Conservation (phyloP, 148 eudicot species). For the Silene latifolia region DNA sequence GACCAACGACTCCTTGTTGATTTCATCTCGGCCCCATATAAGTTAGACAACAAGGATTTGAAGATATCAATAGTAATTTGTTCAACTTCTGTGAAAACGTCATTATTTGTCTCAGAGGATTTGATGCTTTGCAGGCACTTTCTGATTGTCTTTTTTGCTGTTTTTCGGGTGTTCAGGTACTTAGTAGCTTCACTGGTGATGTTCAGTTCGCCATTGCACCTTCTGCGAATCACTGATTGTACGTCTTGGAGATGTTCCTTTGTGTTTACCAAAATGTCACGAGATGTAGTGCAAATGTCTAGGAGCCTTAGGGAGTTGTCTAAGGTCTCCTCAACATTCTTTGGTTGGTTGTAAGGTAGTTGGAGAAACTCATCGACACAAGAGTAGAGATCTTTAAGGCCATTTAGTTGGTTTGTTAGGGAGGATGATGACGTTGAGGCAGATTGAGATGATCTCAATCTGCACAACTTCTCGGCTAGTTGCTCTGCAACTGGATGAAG, state of each 20-base stretch:
- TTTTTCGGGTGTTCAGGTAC: conserved; percentile 23
- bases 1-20: conserved; percentile 14
- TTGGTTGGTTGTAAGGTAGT: conserved; percentile 18
- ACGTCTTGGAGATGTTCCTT: conserved; percentile 27
- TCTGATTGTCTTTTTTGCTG: conserved; percentile 20
- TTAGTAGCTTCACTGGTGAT: conserved; percentile 7
- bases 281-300: conserved; percentile 27
- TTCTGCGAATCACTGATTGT: conserved; percentile 34
- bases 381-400: conserved; percentile 33
- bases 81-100: conserved; percentile 4
- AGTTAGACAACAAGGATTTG: not conserved
- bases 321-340: conserved; percentile 18
- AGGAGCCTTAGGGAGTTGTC: conserved; percentile 37
- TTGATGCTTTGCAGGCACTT: conserved; percentile 24
- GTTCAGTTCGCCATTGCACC: conserved; percentile 24
- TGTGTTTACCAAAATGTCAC: conserved; percentile 21
- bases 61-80: conserved; percentile 2
- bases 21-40: not conserved
- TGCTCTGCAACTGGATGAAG: conserved; percentile 28
- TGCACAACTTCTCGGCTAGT: conserved; percentile 26
- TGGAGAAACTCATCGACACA: conserved; percentile 37
- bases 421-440: conserved; percentile 26
- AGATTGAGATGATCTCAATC: conserved; percentile 34
- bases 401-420: not conserved
- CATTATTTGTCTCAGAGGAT: not conserved